Conservation (phyloP, 192 early-diverging fungal species). For the Gonapodya sp. region DNA sequence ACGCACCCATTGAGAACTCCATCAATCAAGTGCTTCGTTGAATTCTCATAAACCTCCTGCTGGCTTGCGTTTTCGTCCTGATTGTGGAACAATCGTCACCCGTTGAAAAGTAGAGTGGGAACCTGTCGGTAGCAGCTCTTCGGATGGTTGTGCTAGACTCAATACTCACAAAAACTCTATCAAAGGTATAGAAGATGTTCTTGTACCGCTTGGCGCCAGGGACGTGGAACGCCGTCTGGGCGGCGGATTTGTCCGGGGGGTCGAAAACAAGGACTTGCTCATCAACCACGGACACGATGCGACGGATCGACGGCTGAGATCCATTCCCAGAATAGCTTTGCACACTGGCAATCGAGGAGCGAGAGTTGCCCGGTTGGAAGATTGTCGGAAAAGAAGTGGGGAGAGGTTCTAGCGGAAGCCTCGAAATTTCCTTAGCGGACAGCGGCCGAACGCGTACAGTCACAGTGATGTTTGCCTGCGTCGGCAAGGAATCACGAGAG, state of each 20-base stretch:
- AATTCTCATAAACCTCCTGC: conserved; percentile 41
- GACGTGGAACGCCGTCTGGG: conserved; percentile 24
- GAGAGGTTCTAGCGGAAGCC: conserved; percentile 23
- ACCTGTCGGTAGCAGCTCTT: too few relatives aligned
- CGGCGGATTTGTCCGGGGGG: conserved; percentile 48
- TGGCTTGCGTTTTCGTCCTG: conserved; percentile 52
- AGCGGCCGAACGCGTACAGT: conserved; percentile 53
- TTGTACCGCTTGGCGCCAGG: background rate
- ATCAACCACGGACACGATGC: conserved; percentile 22
- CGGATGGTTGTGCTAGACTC: too few relatives aligned
- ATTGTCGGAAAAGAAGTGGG: conserved; percentile 34
- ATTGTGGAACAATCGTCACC: conserved; percentile 58
- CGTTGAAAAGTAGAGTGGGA: conserved; percentile 30
- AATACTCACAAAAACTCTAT: conserved; percentile 8
- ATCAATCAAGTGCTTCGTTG: conserved; percentile 4
- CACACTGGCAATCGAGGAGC: background rate
- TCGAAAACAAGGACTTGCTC: conserved; percentile 66
- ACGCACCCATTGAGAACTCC: conserved; percentile 3
- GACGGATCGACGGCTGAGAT: conserved; percentile 13
- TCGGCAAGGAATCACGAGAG: background rate
- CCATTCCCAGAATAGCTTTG: background rate
- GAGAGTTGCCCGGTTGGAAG: background rate
- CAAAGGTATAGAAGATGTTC: conserved; percentile 7
- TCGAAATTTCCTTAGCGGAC: conserved; percentile 35
- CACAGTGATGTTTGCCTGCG: conserved; percentile 4